Conservation (phyloP, 2,329 filamentous ascomycete genomes). For the Venturia pyrina region DNA sequence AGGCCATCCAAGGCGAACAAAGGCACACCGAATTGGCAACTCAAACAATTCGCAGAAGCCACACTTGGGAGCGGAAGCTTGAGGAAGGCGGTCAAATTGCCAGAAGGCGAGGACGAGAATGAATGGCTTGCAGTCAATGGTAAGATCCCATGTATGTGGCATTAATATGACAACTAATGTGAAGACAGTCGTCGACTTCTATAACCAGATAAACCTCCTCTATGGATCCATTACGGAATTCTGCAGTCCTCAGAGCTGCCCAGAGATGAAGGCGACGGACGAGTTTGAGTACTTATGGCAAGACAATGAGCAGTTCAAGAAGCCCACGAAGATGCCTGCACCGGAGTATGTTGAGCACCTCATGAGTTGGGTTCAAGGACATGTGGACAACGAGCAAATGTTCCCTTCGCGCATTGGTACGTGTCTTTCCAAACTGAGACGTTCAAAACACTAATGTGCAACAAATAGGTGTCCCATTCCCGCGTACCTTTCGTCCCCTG, state of each 20-base stretch:
- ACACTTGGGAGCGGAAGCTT: conserved; percentile 90
- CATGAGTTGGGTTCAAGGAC: conserved; percentile 92
- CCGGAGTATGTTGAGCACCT: conserved; percentile 97
- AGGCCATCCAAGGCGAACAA: conserved; percentile 69
- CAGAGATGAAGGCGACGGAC: conserved; percentile 99
- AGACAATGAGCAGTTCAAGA: conserved; percentile 85
- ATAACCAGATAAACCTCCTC: conserved; percentile 98
- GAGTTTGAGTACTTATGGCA: conserved; percentile 99
- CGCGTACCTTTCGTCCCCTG: conserved; percentile 78
- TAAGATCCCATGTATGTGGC: conserved; percentile 32
- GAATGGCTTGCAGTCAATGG: conserved; percentile 98
- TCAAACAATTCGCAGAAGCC: conserved; percentile 96
- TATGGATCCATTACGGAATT: conserved; percentile 99
- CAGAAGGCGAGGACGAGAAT: conserved; percentile 93
- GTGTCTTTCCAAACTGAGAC: conserved; percentile 15
- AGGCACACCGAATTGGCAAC: conserved; percentile 82
- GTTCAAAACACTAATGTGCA: conserved; percentile 21
- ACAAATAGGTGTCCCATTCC: conserved; percentile 71
- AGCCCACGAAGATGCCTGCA: conserved; percentile 94
- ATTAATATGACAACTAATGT: conserved; percentile 16
- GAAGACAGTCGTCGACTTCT: conserved; percentile 89
- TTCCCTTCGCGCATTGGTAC: conserved; percentile 86
- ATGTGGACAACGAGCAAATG: conserved; percentile 89
- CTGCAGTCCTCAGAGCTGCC: conserved; percentile 92
- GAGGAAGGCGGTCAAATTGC: conserved; percentile 91